Conservation (phyloP, 352 stramenopile species). For the Pythium monospermum region DNA sequence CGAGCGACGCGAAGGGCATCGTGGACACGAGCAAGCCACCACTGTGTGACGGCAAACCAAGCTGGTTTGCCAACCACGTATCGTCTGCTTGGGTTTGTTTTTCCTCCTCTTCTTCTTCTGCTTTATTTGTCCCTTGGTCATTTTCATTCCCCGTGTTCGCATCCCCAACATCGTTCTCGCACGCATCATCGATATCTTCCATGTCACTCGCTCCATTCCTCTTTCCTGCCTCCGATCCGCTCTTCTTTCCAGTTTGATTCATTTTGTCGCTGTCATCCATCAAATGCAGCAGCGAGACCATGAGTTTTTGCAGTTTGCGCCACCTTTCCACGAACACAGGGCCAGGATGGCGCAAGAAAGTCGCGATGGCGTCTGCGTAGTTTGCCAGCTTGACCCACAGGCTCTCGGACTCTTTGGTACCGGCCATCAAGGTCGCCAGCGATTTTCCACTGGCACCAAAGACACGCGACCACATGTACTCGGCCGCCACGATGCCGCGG, state of each 20-base stretch:
- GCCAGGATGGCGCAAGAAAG: slow-evolving; percentile 12
- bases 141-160: too few relatives aligned
- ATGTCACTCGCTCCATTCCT: too few relatives aligned
- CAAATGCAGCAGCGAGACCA: slow-evolving; percentile 1
- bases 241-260: background rate
- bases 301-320: slow-evolving; percentile 12
- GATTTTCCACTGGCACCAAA: slow-evolving; percentile 16
- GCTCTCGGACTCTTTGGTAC: slow-evolving; percentile 13
- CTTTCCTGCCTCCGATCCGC: background rate
- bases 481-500: slow-evolving; percentile 29
- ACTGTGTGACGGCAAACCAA: slow-evolving; percentile 1
- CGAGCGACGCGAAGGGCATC: slow-evolving; percentile 25
- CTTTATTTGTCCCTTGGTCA: too few relatives aligned
- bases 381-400: slow-evolving; percentile 18
- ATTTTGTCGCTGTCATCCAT: background rate
- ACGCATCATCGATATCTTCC: too few relatives aligned
- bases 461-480: slow-evolving; percentile 38
- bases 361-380: slow-evolving; percentile 1
- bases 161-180: too few relatives aligned
- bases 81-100: background rate
- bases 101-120: background rate
- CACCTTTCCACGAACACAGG: slow-evolving; percentile 14
- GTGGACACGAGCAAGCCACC: slow-evolving; percentile 11
- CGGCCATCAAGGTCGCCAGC: slow-evolving; percentile 28
- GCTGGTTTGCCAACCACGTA: background rate